Conservation (phyloP, 164 flowering plant genomes). For the Macadamia tetraphylla region DNA sequence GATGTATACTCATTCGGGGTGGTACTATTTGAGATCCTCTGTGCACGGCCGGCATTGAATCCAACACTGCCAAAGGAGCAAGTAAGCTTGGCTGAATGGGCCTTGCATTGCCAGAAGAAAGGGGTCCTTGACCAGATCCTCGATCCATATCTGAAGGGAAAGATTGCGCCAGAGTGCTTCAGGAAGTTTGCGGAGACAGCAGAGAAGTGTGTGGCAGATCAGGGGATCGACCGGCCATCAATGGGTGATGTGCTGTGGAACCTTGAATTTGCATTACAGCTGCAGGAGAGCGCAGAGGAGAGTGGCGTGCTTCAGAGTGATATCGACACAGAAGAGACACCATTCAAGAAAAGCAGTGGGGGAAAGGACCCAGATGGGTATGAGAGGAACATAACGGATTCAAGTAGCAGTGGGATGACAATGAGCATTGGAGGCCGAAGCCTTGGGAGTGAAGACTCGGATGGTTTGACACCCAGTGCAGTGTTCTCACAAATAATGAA, state of each 20-base stretch:
- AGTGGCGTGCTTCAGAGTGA: constrained; percentile 10
- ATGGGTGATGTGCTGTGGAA: constrained; percentile 47
- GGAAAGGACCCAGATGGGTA: constrained; percentile 12
- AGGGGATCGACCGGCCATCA: constrained; percentile 39
- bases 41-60: constrained; percentile 33
- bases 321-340: constrained; percentile 17
- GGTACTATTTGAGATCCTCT: constrained; percentile 41
- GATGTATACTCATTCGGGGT: constrained; percentile 55
- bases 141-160: constrained; percentile 34
- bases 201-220: constrained; percentile 31
- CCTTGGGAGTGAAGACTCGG: constrained; percentile 81
- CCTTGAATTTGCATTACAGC: constrained; percentile 42
- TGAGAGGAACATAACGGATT: constrained; percentile 23
- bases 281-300: constrained; percentile 37
- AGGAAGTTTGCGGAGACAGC: constrained; percentile 38
- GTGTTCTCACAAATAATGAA: constrained; percentile 95
- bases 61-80: constrained; percentile 25
- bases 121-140: constrained; percentile 37
- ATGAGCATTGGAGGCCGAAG: constrained; percentile 83
- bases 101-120: constrained; percentile 25
- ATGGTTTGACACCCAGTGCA: constrained; percentile 83
- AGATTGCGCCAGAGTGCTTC: constrained; percentile 36
- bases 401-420: constrained; percentile 72
- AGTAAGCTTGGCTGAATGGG: constrained; percentile 47
- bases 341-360: constrained; percentile 10